phyloP scores from a whole-genome alignment of 2,329 filamentous ascomycete genomes.

The Rachicladosporium sp. region DNA sequence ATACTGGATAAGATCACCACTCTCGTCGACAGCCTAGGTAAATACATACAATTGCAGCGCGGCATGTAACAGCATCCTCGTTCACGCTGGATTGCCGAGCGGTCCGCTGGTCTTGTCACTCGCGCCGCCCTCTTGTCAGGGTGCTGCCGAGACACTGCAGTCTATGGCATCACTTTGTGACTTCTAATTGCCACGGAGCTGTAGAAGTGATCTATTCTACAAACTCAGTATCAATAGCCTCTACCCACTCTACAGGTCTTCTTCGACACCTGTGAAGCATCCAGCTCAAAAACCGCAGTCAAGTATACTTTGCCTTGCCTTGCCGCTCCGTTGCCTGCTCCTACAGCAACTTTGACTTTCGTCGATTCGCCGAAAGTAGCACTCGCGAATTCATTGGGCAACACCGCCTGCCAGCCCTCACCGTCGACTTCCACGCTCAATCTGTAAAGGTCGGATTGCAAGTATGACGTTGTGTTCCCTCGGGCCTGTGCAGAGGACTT shows the following conservation, averaged over 20 bases:
- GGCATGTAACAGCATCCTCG: too few species aligned
- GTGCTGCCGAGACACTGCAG: too few species aligned
- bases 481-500: conserved; percentile 14
- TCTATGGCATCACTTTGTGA: too few species aligned
- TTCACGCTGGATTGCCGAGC: too few species aligned
- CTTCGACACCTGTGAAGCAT: background rate
- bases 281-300: conserved; percentile 5
- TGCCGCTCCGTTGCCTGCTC: conserved; percentile 28
- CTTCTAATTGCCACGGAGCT: too few species aligned
- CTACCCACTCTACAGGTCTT: background rate
- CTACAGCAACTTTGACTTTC: conserved; percentile 22
- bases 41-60: too few species aligned
- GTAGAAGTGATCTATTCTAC: too few species aligned
- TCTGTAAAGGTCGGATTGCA: conserved; percentile 37
- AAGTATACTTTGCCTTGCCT: conserved; percentile 32
- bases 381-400: conserved; percentile 15
- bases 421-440: conserved; percentile 32
- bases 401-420: conserved; percentile 34
- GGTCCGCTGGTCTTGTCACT: too few species aligned
- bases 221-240: too few species aligned
- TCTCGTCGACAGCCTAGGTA: too few species aligned
- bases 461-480: conserved; percentile 26
- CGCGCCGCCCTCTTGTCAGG: too few species aligned
- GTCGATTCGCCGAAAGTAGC: conserved; percentile 1
- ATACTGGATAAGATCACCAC: too few species aligned